A percentile compares a stretch with the other conserved stretches of the same genome.
phyloP scores from a whole-genome alignment of 2,329 filamentous ascomycete species.

The Stagonosporopsis tanaceti region DNA sequence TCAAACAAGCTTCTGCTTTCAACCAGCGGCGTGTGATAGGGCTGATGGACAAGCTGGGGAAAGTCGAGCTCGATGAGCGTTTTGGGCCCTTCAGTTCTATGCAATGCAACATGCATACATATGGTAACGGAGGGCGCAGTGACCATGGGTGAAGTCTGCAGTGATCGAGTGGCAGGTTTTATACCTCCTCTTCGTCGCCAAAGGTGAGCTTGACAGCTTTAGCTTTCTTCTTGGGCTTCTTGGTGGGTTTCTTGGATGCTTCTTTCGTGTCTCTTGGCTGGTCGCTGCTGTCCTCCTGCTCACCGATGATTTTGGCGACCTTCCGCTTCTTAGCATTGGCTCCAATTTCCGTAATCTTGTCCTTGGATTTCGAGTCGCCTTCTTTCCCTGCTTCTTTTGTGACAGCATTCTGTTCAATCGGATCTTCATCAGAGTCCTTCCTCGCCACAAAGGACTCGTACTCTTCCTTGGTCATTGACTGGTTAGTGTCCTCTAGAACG shows the following conservation, averaged over 20 bases:
- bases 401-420: slow-evolving; percentile 14
- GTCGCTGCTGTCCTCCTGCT: slow-evolving; percentile 30
- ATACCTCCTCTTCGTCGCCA: slow-evolving; percentile 44
- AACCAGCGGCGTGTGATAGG: background rate
- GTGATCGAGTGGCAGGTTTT: slow-evolving; percentile 6
- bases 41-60: background rate
- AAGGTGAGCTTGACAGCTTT: slow-evolving; percentile 50
- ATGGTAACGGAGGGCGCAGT: background rate
- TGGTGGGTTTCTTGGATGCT: slow-evolving; percentile 28
- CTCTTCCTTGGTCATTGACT: slow-evolving; percentile 63
- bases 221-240: slow-evolving; percentile 48
- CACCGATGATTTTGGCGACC: slow-evolving; percentile 46
- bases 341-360: slow-evolving; percentile 46
- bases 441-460: slow-evolving; percentile 54
- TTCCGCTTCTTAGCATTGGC: slow-evolving; percentile 48
- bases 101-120: background rate
- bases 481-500: slow-evolving; percentile 75
- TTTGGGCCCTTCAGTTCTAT: background rate
- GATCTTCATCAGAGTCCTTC: slow-evolving; percentile 31
- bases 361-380: slow-evolving; percentile 29
- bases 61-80: background rate
- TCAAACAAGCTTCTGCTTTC: background rate
- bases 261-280: slow-evolving; percentile 19
- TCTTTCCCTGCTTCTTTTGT: slow-evolving; percentile 10
- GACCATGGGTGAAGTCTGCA: background rate